Evolutionary conservation across 371 early-diverging fungal species (phyloP).

Genomic region (Mucor circinelloides): DNA sequence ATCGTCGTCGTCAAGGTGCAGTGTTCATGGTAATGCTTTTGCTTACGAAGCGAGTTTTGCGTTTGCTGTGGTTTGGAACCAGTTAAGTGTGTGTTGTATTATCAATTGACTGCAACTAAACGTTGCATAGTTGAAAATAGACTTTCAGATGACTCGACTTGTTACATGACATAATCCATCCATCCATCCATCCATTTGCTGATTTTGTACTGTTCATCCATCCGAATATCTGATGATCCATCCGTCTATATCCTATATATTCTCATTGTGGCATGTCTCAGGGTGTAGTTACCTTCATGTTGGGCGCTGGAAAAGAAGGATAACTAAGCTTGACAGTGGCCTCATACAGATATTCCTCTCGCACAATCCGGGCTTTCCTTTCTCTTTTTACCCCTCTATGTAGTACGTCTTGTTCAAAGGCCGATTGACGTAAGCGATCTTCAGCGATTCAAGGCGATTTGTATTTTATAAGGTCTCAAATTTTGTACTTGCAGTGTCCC

Average conservation of each 20-base stretch:
- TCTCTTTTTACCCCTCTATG: not conserved
- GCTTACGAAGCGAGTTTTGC: too few relatives aligned
- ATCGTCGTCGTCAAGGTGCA: not conserved
- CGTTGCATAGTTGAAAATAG: not conserved
- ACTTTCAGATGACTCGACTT: not conserved
- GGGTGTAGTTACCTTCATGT: slow-evolving; percentile 5
- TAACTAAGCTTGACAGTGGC: not conserved
- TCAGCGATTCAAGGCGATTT: not conserved
- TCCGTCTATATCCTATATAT: not conserved
- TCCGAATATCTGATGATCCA: slow-evolving; percentile 1
- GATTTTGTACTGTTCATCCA: not conserved
- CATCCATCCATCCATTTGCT: not conserved
- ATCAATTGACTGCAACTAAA: not conserved
- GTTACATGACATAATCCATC: not conserved
- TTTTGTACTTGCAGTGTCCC: not conserved
- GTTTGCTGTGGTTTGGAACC: not conserved
- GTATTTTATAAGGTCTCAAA: not conserved
- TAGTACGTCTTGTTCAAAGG: not conserved
- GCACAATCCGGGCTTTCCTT: not conserved
- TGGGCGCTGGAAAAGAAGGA: slow-evolving; percentile 14
- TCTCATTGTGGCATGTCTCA: not conserved
- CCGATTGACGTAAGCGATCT: not conserved
- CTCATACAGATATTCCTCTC: not conserved
- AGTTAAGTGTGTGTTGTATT: not conserved
- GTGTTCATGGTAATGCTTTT: not conserved